A percentile compares a stretch with the other conserved stretches of the same genome.
Evolutionary conservation across 805 yeast genomes (phyloP).

Genomic region (Lachancea dasiensis): DNA sequence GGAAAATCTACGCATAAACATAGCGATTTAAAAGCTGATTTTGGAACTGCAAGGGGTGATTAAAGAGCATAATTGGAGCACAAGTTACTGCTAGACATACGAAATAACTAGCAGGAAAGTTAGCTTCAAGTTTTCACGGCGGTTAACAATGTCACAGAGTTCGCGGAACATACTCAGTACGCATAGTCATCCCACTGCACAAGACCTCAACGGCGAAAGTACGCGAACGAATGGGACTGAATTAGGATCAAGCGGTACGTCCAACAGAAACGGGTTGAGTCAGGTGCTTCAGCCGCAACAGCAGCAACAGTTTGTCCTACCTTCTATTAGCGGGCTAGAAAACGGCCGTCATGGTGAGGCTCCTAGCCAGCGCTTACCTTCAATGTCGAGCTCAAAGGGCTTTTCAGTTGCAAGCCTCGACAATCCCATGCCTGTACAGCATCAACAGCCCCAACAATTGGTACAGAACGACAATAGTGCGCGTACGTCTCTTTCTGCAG

Average conservation of each 20-base stretch:
- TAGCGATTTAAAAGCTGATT: background rate
- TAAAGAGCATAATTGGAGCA: too few relatives aligned
- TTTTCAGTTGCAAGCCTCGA: constrained; percentile 29
- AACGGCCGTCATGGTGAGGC: constrained; percentile 3
- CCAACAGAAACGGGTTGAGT: background rate
- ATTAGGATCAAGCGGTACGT: background rate
- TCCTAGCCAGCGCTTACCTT: constrained; percentile 6
- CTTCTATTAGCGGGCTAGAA: constrained; percentile 9
- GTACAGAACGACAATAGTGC: constrained; percentile 12
- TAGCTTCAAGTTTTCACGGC: background rate
- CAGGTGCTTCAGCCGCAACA: constrained; percentile 3
- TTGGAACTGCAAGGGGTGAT: background rate
- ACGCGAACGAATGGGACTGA: background rate
- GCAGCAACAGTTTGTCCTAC: constrained; percentile 7
- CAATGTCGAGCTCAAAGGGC: constrained; percentile 12
- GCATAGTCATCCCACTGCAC: constrained; percentile 1
- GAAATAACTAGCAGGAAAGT: background rate
- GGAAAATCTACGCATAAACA: constrained; percentile 7
- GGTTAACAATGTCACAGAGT: constrained; percentile 2
- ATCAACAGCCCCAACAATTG: constrained; percentile 13
- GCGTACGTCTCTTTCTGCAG: constrained; percentile 32
- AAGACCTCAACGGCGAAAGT: background rate
- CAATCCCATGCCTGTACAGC: constrained; percentile 26
- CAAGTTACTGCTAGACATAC: too few relatives aligned
- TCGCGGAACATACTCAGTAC: constrained; percentile 1